Evolutionary conservation across 352 stramenopile species (phyloP).

Genomic region (Globisporangium cylindrosporum): DNA sequence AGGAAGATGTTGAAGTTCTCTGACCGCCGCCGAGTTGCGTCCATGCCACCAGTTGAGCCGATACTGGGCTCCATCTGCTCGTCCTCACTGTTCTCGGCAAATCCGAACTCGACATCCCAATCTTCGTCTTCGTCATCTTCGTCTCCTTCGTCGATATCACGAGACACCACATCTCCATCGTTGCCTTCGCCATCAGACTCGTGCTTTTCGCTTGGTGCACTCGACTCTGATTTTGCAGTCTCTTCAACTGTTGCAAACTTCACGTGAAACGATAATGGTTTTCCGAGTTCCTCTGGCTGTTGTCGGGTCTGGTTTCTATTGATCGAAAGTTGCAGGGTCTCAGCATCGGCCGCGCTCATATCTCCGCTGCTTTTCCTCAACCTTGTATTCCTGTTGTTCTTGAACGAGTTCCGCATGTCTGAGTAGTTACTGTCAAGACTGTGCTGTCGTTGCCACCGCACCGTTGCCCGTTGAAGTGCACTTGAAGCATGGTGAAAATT

Average conservation of each 20-base stretch:
- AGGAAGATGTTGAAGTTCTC: constrained; percentile 87
- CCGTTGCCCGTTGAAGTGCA: constrained; percentile 17
- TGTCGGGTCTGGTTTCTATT: constrained; percentile 7
- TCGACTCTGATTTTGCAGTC: constrained; percentile 9
- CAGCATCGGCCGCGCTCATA: constrained; percentile 20
- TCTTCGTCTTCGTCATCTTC: constrained; percentile 48
- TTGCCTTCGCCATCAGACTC: not conserved
- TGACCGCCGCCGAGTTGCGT: constrained; percentile 50
- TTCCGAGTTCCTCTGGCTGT: constrained; percentile 15
- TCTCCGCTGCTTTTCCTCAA: constrained; percentile 32
- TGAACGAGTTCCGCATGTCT: constrained; percentile 23
- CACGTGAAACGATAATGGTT: constrained; percentile 8
- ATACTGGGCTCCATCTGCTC: constrained; percentile 30
- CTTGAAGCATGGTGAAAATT: constrained; percentile 28
- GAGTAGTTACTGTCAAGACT: constrained; percentile 28
- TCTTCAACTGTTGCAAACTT: constrained; percentile 8
- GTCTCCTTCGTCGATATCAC: not conserved
- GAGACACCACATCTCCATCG: not conserved
- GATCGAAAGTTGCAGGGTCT: not conserved
- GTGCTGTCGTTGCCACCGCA: constrained; percentile 34
- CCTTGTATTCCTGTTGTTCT: constrained; percentile 20
- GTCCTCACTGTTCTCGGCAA: constrained; percentile 37
- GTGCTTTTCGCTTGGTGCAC: constrained; percentile 6
- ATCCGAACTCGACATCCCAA: constrained; percentile 82
- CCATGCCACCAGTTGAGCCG: constrained; percentile 39